A percentile compares a stretch with the other conserved stretches of the same genome.
Conservation (phyloP, 2,329 filamentous ascomycete species). For the Fusarium pseudoanthophilum region DNA sequence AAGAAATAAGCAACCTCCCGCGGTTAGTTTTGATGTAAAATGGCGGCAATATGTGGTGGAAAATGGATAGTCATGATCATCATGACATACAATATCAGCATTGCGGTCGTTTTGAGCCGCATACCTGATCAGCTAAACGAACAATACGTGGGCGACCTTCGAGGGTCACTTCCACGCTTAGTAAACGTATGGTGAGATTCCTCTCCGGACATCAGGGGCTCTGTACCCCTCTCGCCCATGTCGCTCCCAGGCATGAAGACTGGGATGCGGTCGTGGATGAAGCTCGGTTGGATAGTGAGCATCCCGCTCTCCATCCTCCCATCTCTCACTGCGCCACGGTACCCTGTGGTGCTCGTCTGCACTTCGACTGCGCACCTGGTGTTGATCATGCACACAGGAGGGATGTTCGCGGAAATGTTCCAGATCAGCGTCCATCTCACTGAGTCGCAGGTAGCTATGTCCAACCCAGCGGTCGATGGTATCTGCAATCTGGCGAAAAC, state of each 20-base stretch:
- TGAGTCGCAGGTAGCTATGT: constrained; percentile 62
- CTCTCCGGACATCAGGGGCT: constrained; percentile 39
- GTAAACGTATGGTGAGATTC: constrained; percentile 48
- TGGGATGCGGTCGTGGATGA: constrained; percentile 27
- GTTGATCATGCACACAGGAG: constrained; percentile 39
- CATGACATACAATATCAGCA: constrained; percentile 9
- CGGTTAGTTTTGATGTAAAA: neutral
- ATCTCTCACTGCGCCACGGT: constrained; percentile 32
- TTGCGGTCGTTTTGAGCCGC: neutral
- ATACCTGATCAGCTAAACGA: constrained; percentile 10
- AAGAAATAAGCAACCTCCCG: neutral
- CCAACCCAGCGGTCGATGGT: constrained; percentile 72
- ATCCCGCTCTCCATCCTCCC: constrained; percentile 30
- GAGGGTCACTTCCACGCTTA: constrained; percentile 32
- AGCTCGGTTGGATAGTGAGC: constrained; percentile 34
- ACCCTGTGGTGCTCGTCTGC: constrained; percentile 28
- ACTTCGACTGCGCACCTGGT: constrained; percentile 29
- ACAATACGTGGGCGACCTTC: constrained; percentile 18
- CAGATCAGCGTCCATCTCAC: constrained; percentile 71
- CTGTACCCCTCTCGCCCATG: constrained; percentile 50
- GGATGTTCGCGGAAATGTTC: constrained; percentile 59
- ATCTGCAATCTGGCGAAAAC: constrained; percentile 67
- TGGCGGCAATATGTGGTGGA: neutral
- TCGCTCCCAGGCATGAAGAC: constrained; percentile 49
- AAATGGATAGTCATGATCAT: neutral